A percentile compares a stretch with the other conserved stretches of the same genome.
These are phyloP conservation scores for Leccinellum albellum DNA, from an alignment of 768 basidiomycete species.

Conservation along the genomic window DNA sequence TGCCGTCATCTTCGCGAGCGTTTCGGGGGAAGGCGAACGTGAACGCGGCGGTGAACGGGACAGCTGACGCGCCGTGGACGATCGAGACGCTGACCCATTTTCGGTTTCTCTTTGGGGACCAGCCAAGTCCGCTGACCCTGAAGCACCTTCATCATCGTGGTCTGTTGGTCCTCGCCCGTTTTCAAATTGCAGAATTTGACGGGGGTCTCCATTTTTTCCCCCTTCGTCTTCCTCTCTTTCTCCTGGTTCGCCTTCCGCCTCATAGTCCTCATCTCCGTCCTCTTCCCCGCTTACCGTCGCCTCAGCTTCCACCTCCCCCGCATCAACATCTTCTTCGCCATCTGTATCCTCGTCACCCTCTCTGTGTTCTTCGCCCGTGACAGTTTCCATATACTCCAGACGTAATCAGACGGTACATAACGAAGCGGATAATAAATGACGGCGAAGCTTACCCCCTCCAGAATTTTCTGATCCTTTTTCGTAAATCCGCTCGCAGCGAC, in stretches of 20 bases:
- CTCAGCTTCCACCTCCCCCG: constrained; percentile 37
- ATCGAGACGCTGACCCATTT: constrained; percentile 20
- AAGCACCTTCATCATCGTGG: not conserved
- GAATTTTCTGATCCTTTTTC: constrained; percentile 70
- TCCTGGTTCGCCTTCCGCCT: constrained; percentile 36
- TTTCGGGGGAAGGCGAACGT: constrained; percentile 42
- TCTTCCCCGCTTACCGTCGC: constrained; percentile 25
- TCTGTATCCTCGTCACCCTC: constrained; percentile 27
- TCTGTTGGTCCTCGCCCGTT: constrained; percentile 7
- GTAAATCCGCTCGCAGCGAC: constrained; percentile 95
- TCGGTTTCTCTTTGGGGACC: constrained; percentile 10
- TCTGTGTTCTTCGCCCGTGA: constrained; percentile 35
- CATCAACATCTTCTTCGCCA: constrained; percentile 35
- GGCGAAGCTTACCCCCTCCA: constrained; percentile 70
- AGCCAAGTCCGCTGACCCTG: not conserved
- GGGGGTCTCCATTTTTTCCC: constrained; percentile 19
- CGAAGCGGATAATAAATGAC: constrained; percentile 18
- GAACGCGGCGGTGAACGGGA: constrained; percentile 55
- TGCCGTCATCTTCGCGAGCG: constrained; percentile 41
- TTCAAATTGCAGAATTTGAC: constrained; percentile 9
- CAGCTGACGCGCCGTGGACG: constrained; percentile 33
- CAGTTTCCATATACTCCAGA: constrained; percentile 63
- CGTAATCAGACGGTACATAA: constrained; percentile 19
- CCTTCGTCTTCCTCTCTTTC: constrained; percentile 33
- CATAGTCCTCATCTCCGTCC: constrained; percentile 35